Evolutionary conservation across 1,284 basidiomycete genomes (phyloP).

Genomic region (Somion occarium): DNA sequence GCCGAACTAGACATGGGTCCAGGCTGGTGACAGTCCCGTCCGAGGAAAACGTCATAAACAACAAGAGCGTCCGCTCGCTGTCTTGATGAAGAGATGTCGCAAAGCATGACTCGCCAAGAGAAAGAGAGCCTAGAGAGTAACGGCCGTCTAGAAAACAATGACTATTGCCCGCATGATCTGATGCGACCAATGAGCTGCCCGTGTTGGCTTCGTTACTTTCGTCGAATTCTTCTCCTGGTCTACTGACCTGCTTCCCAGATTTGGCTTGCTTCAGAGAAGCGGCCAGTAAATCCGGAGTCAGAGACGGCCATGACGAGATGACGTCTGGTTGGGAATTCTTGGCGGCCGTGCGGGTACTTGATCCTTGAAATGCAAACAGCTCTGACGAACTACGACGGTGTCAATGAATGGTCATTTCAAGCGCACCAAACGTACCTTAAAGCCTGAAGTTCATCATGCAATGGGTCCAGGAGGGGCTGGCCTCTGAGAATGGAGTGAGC

Average conservation of each 20-base stretch:
- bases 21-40: constrained; percentile 25
- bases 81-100: constrained; percentile 49
- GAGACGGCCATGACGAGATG: constrained; percentile 64
- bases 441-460: constrained; percentile 59
- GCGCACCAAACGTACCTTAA: constrained; percentile 41
- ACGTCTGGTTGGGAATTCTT: constrained; percentile 46
- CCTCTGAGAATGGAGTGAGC: constrained; percentile 64
- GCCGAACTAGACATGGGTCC: constrained; percentile 41
- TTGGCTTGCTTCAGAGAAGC: constrained; percentile 50
- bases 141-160: constrained; percentile 75
- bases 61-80: constrained; percentile 31
- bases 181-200: constrained; percentile 57
- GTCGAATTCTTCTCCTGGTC: constrained; percentile 36
- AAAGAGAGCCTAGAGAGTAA: constrained; percentile 68
- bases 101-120: constrained; percentile 31
- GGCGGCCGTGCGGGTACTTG: constrained; percentile 41
- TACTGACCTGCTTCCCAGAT: constrained; percentile 31
- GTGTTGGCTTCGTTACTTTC: constrained; percentile 51
- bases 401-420: background rate
- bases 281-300: constrained; percentile 47
- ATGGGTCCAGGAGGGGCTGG: constrained; percentile 64
- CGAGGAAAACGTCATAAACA: background rate
- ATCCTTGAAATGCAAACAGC: constrained; percentile 72
- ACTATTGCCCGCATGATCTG: constrained; percentile 53
- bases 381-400: constrained; percentile 54